Evolutionary conservation across 108 stramenopile genomes (phyloP).

Genomic region (Skeletonema potamos): DNA sequence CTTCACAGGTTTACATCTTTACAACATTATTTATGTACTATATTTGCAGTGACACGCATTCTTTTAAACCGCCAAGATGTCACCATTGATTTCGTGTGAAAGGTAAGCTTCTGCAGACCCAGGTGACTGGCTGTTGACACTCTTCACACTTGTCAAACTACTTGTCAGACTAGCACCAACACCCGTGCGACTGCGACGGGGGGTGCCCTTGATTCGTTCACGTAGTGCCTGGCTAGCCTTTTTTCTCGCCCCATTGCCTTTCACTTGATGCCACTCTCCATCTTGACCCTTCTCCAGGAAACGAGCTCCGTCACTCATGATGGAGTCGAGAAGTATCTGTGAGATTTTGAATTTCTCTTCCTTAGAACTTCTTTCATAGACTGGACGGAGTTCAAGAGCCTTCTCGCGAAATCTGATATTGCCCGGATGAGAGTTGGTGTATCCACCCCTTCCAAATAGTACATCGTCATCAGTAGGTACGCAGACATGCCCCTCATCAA

Average conservation of each 20-base stretch:
- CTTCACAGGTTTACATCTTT: too few species aligned
- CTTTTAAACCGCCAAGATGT: not conserved
- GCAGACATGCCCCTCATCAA: constrained; percentile 5
- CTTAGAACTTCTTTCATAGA: constrained; percentile 16
- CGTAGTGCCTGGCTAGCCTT: constrained; percentile 49
- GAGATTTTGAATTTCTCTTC: constrained; percentile 44
- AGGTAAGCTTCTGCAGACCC: not conserved
- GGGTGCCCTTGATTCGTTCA: constrained; percentile 27
- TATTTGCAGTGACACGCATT: not conserved
- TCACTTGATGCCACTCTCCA: constrained; percentile 46
- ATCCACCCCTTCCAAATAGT: constrained; percentile 71
- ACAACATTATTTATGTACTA: too few species aligned
- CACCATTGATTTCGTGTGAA: not conserved
- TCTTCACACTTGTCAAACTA: not conserved
- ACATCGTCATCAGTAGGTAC: constrained; percentile 64
- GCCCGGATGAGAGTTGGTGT: constrained; percentile 65
- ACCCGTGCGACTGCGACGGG: not conserved
- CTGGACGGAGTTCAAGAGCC: constrained; percentile 6
- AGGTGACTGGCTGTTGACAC: not conserved
- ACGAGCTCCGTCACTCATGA: constrained; percentile 22
- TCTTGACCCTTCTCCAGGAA: constrained; percentile 45
- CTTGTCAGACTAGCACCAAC: not conserved
- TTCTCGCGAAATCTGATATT: constrained; percentile 62
- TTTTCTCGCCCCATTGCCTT: constrained; percentile 35
- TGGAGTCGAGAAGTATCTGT: constrained; percentile 22